These are phyloP conservation scores for Posidonia oceanica DNA, from an alignment of 116 monocot species.

Conservation along the genomic window DNA sequence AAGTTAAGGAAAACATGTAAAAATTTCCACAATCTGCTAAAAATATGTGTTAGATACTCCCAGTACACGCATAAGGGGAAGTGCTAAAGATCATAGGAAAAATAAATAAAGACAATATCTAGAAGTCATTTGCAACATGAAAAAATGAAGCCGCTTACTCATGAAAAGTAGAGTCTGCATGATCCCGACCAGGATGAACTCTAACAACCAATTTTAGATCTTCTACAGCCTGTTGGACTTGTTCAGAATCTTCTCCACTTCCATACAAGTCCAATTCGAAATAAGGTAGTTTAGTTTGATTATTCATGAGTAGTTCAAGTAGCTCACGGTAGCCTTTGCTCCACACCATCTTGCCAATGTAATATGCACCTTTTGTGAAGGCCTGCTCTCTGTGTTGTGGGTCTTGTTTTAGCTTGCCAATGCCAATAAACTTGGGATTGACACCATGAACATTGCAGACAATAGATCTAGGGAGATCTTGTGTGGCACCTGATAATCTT, in stretches of 20 bases:
- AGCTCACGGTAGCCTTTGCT: conserved; percentile 88
- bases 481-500: conserved; percentile 86
- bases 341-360: conserved; percentile 95
- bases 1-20: no score
- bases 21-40: no score
- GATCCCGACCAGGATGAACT: conserved; percentile 74
- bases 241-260: conserved; percentile 75
- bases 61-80: no score
- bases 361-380: conserved; percentile 66
- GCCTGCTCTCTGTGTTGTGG: conserved; percentile 18
- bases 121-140: background rate
- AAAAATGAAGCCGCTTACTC: conserved; percentile 34
- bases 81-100: no score
- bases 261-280: conserved; percentile 76
- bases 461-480: conserved; percentile 76
- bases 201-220: conserved; percentile 37
- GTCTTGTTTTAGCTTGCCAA: conserved; percentile 44
- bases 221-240: conserved; percentile 40
- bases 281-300: conserved; percentile 42
- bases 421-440: conserved; percentile 79
- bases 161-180: conserved; percentile 68
- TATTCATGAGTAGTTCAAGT: conserved; percentile 45
- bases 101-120: no score
- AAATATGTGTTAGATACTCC: no score
- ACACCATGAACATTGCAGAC: conserved; percentile 96